Conservation (phyloP, 2,329 filamentous ascomycete species). For the Elsinoe australis region DNA sequence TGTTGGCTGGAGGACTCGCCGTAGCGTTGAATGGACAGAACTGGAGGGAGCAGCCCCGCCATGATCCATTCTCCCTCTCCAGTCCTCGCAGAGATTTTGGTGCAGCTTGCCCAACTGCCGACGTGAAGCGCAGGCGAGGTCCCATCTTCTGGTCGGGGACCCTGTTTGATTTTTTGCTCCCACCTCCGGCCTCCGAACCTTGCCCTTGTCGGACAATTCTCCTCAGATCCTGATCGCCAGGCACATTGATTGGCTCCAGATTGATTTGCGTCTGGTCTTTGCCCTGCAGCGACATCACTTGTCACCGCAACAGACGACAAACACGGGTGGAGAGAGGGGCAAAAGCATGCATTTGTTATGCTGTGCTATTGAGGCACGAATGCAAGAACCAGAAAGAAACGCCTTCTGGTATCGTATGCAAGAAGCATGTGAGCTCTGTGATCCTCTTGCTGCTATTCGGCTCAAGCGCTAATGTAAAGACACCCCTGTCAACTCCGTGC, state of each 20-base stretch:
- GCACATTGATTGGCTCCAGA: slow-evolving; percentile 4
- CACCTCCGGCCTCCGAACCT: slow-evolving; percentile 15
- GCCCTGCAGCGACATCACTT: background rate
- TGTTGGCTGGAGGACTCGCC: slow-evolving; percentile 11
- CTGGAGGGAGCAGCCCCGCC: slow-evolving; percentile 3
- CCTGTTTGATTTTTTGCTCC: slow-evolving; percentile 2
- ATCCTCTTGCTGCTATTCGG: no score
- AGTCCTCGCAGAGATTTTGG: background rate
- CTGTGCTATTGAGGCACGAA: no score
- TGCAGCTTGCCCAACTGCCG: slow-evolving; percentile 10
- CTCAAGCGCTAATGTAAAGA: no score
- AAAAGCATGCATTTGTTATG: no score
- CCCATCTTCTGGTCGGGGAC: slow-evolving; percentile 6
- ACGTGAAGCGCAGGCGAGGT: slow-evolving; percentile 2
- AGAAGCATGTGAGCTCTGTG: no score
- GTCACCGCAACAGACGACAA: no score
- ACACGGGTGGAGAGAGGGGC: no score
- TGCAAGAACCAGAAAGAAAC: no score
- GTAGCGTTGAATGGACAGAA: slow-evolving; percentile 10
- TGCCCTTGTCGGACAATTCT: slow-evolving; percentile 7
- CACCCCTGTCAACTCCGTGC: no score
- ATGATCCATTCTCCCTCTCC: background rate
- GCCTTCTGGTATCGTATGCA: no score
- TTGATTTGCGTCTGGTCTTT: background rate
- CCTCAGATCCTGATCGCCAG: slow-evolving; percentile 6